Percentiles rank a stretch among this genome's conserved stretches.
Conservation (phyloP, 2,329 filamentous ascomycete species). For the Clonostachys rosea region DNA sequence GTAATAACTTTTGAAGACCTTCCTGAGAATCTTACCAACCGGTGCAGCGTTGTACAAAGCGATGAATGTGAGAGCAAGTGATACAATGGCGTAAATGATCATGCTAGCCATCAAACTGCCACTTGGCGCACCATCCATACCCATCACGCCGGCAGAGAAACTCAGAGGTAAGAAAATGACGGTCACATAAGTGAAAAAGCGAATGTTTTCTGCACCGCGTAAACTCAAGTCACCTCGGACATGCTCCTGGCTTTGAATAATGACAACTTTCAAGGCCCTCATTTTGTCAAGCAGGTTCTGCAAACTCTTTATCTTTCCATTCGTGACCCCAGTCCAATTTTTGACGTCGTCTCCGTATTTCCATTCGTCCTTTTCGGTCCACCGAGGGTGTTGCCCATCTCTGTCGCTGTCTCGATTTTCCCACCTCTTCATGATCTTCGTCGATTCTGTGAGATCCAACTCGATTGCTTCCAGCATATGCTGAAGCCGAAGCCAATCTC, state of each 20-base stretch:
- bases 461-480: neutral
- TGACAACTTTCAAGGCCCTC: neutral
- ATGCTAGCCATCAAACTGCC: no score
- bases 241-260: slow-evolving; percentile 1
- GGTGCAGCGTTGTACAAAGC: no score
- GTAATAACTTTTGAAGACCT: no score
- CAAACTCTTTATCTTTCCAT: no score
- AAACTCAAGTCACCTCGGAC: slow-evolving; percentile 6
- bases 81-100: no score
- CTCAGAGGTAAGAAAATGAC: slow-evolving; percentile 23
- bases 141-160: slow-evolving; percentile 21
- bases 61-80: no score
- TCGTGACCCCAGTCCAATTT: no score
- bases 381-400: slow-evolving; percentile 16
- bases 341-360: slow-evolving; percentile 12
- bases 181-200: slow-evolving; percentile 24
- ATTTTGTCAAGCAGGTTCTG: neutral
- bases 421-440: slow-evolving; percentile 9
- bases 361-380: slow-evolving; percentile 21
- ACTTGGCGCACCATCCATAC: slow-evolving; percentile 11
- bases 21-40: no score
- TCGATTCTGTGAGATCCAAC: neutral
- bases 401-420: slow-evolving; percentile 14
- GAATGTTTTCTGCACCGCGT: slow-evolving; percentile 16
- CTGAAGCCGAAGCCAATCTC: neutral